Evolutionary conservation across 164 flowering plant genomes (phyloP), one percentile per base, ranked within the genome.

Genomic region (Brasenia schreberi): DNA sequence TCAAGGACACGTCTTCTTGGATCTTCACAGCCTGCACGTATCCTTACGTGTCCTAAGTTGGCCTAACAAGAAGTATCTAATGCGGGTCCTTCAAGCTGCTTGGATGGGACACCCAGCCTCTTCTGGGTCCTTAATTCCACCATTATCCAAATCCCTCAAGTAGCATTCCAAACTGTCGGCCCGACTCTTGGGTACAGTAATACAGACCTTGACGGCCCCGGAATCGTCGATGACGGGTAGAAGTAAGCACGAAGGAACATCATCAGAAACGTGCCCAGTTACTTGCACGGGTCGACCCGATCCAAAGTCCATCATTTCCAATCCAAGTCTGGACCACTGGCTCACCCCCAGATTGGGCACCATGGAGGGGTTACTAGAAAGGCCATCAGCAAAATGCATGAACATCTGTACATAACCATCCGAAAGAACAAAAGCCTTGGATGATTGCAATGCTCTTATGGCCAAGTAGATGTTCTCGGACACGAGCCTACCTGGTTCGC

Each of bases 291-390:
- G 87, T 53, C 62, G 77, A 11, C 96, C 96, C 78, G 84, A 62
- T 33, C 96, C 93, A 63, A 87, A 79, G 79, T 87, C 92, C 74
- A 90, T 83, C 68, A 61, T 77, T 6, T 90, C 92, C 10, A 90
- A 64, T 0, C 94, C 96, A 56, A 90, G 67, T 68, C 82, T 86
- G 62, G 87, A 83, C 93, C 96, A 90, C 61, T 86, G 92, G 1
- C 93, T 78, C 69, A 90, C 12, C 5, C 87, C 80, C 74, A 90
- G 65, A 78, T 68, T 84, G 85, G 94, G 0, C 39, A 33, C 39
- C 39, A 33, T 33, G 89, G 89, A 66, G 79, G 18, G 68, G 83
- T 81, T 45, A 78, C 71, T 7, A 70, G 60, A 69, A 66, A 71
- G 7, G 78, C 79, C 77, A 84, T 64, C 67, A 7, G 16, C 12